phyloP scores from a whole-genome alignment of 345 rosid genomes.

The Acer negundo region DNA sequence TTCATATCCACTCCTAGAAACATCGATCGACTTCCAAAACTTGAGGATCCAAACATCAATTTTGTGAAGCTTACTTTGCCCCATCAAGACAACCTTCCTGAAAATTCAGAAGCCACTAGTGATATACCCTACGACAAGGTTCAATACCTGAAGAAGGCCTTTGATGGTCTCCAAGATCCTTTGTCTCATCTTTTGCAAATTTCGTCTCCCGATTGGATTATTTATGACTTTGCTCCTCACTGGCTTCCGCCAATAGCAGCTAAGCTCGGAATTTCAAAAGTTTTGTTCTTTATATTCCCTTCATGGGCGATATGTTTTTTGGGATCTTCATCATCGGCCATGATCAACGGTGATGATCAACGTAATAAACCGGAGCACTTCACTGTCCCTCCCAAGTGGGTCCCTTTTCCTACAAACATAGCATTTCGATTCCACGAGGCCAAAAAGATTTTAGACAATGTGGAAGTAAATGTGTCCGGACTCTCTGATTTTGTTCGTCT shows the following conservation, averaged over 20 bases:
- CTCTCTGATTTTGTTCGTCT: background rate
- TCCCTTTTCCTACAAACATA: conserved; percentile 25
- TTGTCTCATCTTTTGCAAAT: conserved; percentile 11
- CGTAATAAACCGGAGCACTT: conserved; percentile 21
- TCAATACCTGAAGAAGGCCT: conserved; percentile 34
- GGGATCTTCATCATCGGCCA: background rate
- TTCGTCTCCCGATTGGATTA: conserved; percentile 29
- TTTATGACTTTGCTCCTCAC: conserved; percentile 31
- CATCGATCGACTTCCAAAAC: conserved; percentile 28
- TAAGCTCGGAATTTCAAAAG: conserved; percentile 17
- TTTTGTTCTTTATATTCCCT: conserved; percentile 11
- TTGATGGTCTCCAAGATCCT: conserved; percentile 19
- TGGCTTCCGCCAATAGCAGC: conserved; percentile 32
- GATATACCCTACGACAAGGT: conserved; percentile 18
- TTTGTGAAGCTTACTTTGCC: conserved; percentile 30
- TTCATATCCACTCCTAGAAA: conserved; percentile 39
- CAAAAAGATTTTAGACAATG: background rate
- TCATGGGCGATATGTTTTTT: background rate
- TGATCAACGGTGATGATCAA: background rate
- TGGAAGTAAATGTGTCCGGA: background rate
- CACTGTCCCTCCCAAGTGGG: conserved; percentile 26
- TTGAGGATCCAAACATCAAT: conserved; percentile 9
- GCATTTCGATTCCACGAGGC: conserved; percentile 23
- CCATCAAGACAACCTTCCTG: conserved; percentile 25
- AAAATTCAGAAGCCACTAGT: conserved; percentile 33